These are phyloP conservation scores for Scheffersomyces ergatensis DNA, from an alignment of 805 yeast species.

Conservation along the genomic window DNA sequence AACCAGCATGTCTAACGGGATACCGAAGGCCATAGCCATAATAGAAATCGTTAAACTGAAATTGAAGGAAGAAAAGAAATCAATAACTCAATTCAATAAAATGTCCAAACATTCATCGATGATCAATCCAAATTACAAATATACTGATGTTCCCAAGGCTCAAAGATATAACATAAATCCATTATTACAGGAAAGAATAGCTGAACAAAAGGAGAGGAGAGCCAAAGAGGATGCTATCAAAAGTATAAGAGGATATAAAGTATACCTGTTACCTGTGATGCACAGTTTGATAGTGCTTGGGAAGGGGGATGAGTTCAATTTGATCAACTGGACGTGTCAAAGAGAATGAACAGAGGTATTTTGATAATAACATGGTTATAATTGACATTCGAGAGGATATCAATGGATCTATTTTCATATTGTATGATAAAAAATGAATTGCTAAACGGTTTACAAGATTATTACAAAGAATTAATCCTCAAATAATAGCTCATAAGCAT, in stretches of 20 bases:
- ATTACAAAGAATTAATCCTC: too few species aligned
- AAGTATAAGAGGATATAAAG: slow-evolving; percentile 8
- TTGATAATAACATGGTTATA: too few species aligned
- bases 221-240: not conserved
- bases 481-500: too few species aligned
- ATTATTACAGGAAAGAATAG: not conserved
- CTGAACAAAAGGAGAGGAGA: not conserved
- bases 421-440: too few species aligned
- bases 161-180: not conserved
- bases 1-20: slow-evolving; percentile 8
- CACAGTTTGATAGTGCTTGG: slow-evolving; percentile 5
- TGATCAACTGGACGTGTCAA: slow-evolving; percentile 8
- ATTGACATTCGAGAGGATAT: too few species aligned
- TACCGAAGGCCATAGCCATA: slow-evolving; percentile 14
- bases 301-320: not conserved
- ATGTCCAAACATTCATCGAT: slow-evolving; percentile 5
- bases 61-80: slow-evolving; percentile 1
- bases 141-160: not conserved
- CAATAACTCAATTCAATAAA: slow-evolving; percentile 13
- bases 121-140: slow-evolving; percentile 4
- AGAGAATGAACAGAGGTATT: too few species aligned
- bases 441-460: too few species aligned
- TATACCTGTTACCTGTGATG: slow-evolving; percentile 10
- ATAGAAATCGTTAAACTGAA: slow-evolving; percentile 14
- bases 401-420: too few species aligned